These are phyloP conservation scores for Cercospora beticola DNA, from an alignment of 2,329 filamentous ascomycete genomes.

Conservation along the genomic window DNA sequence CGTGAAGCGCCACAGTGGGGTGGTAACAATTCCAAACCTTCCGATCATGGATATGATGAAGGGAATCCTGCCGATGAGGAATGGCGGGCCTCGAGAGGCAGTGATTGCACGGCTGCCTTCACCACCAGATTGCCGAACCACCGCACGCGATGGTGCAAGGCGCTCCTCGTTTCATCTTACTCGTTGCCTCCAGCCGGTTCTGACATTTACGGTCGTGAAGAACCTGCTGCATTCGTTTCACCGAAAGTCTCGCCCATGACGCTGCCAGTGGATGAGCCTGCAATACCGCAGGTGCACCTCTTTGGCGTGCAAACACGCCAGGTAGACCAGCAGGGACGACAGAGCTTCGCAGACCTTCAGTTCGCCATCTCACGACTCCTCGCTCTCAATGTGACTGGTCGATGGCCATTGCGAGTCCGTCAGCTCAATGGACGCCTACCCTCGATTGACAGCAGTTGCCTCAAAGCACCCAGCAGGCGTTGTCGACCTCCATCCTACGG, in stretches of 20 bases:
- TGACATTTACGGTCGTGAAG: background rate
- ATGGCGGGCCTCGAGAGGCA: too few species aligned
- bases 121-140: too few species aligned
- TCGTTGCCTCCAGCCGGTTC: background rate
- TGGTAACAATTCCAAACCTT: background rate
- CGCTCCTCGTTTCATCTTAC: background rate
- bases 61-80: too few species aligned
- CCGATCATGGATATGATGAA: too few species aligned
- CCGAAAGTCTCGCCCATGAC: background rate
- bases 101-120: too few species aligned
- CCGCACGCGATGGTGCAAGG: background rate
- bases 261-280: background rate
- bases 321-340: too few species aligned
- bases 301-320: background rate
- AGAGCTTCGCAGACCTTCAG: too few species aligned
- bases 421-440: too few species aligned
- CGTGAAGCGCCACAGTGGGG: background rate
- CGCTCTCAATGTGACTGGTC: too few species aligned
- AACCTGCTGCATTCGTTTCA: background rate
- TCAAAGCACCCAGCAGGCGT: too few species aligned
- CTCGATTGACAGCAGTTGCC: background rate
- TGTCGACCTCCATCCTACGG: background rate
- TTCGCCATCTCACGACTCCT: too few species aligned
- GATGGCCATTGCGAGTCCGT: too few species aligned
- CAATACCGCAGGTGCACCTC: background rate